A percentile compares a stretch with the other conserved stretches of the same genome.
Conservation (phyloP, 331 rosid species). For the Erythrophleum ivorense region DNA sequence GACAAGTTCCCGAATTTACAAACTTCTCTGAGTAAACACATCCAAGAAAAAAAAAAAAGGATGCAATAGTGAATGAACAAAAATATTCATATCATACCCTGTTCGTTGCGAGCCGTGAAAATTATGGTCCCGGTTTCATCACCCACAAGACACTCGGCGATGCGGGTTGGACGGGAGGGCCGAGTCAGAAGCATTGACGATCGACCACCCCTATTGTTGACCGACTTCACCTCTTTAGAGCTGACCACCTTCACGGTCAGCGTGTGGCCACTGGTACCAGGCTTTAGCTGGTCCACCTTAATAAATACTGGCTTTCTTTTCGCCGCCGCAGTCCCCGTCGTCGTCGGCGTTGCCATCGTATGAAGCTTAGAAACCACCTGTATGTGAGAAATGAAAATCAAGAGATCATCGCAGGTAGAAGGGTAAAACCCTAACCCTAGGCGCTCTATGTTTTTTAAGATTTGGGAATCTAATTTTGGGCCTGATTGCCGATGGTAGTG, state of each 20-base stretch:
- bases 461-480: constrained; percentile 40
- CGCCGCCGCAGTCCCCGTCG: constrained; percentile 56
- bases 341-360: not conserved
- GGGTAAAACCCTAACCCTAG: constrained; percentile 46
- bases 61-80: not conserved
- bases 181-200: constrained; percentile 58
- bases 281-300: constrained; percentile 77
- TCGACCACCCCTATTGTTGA: constrained; percentile 54
- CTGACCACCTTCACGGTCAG: constrained; percentile 82
- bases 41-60: not conserved
- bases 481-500: not conserved
- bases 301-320: constrained; percentile 88
- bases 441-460: constrained; percentile 4
- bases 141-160: constrained; percentile 82
- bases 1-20: not conserved
- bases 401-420: not conserved
- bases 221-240: constrained; percentile 64
- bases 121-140: constrained; percentile 82
- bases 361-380: not conserved
- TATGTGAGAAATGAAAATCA: not conserved
- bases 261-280: constrained; percentile 83
- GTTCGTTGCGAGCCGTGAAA: constrained; percentile 94
- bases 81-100: constrained; percentile 51
- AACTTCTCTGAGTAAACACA: not conserved
- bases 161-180: constrained; percentile 56